Evolutionary conservation across 768 basidiomycete genomes (phyloP), one percentile per base, ranked within the genome.

Genomic region (Amanita pallidorosea): DNA sequence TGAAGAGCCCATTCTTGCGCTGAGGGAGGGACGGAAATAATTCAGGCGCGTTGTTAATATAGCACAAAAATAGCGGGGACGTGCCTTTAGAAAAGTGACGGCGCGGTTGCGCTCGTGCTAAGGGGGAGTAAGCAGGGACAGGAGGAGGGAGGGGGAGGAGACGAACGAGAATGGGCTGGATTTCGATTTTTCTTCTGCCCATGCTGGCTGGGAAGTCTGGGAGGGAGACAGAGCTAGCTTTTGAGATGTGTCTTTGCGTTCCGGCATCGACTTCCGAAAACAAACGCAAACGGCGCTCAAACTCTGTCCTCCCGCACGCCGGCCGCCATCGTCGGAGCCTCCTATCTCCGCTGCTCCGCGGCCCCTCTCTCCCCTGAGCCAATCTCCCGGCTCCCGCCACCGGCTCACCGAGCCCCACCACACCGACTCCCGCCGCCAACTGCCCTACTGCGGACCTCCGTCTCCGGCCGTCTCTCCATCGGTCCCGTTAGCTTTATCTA

Each of bases 1-100:
- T 89, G 81, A 91, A 90, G 55, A 91, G 80, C 4, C 88, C 88
- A 53, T 88, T 88, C 73, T 90, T 89, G 59, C 88, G 80, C 88
- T 90, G 68, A 41, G 54, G 37, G 52, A 33, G 43, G 49, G 58
- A 65, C 60, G 60, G 67, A 63, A 67, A 73, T 67, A 69, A 63
- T 58, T 55, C 55, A 62, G 65, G 69, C 72, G 72, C 67, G 65
- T 33, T 20, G 17, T 53, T 47, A 31, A 61, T 65, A 66, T 58
- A 60, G 58, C 62, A 68, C 72, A 79, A 81, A 79, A 80, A 85
- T 83, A 83, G 79, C 70, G 72, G 70, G 54, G 59, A 56, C 73
- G 58, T 71, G 76, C 88, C 81, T 90, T 91, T 71, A 90, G 72
- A 76, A 90, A 91, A 59, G 88, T 91, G 64, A 91, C 88, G 55